phyloP scores from a whole-genome alignment of 2,329 filamentous ascomycete genomes.

The Akanthomyces dipterigenus region DNA sequence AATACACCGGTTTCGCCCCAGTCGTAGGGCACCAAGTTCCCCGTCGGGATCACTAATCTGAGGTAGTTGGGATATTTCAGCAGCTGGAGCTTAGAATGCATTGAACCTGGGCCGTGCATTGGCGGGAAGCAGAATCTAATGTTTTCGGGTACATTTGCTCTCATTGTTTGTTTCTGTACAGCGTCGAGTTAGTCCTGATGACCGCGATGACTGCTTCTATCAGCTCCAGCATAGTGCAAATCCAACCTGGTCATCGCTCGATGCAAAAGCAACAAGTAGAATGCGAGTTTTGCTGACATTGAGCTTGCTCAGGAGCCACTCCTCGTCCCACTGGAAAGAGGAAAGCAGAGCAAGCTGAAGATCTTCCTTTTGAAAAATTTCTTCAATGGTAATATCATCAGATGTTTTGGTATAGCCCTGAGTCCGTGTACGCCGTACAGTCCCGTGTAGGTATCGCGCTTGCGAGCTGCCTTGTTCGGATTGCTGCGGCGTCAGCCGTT shows the following conservation, averaged over 20 bases:
- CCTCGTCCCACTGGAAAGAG: conserved; percentile 78
- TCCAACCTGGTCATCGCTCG: conserved; percentile 44
- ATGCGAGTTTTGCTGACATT: conserved; percentile 54
- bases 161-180: conserved; percentile 41
- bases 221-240: neutral
- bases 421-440: conserved; percentile 77
- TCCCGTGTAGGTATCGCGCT: conserved; percentile 47
- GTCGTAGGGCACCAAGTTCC: conserved; percentile 78
- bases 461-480: neutral
- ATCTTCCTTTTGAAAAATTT: conserved; percentile 67
- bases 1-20: conserved; percentile 82
- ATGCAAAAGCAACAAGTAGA: conserved; percentile 52
- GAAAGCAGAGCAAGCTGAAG: conserved; percentile 76
- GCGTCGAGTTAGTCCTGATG: neutral
- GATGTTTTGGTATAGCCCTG: conserved; percentile 51
- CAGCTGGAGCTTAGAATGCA: conserved; percentile 94
- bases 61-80: conserved; percentile 70
- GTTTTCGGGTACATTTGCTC: conserved; percentile 39
- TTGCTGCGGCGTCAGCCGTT: neutral
- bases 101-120: conserved; percentile 67
- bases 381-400: conserved; percentile 81
- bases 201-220: neutral
- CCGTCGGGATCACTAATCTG: conserved; percentile 77
- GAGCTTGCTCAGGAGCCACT: conserved; percentile 72
- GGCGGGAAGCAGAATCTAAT: conserved; percentile 74